phyloP scores from a whole-genome alignment of 2,329 filamentous ascomycete species.

The Pseudogymnoascus sp. region DNA sequence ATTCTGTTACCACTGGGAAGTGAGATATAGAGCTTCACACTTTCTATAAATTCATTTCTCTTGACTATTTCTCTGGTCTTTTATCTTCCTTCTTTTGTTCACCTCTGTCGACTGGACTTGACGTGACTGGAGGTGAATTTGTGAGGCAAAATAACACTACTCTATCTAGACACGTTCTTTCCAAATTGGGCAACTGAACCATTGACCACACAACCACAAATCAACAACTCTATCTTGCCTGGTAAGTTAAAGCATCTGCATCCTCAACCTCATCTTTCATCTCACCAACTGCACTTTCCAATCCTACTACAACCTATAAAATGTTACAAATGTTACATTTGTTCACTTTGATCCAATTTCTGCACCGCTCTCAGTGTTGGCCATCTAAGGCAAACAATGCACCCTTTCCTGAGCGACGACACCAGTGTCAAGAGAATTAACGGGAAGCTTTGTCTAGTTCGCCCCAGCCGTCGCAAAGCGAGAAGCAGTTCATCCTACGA shows the following conservation, averaged over 20 bases:
- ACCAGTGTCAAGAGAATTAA: conserved; percentile 10
- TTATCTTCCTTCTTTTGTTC: neutral
- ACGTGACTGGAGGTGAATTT: neutral
- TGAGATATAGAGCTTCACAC: neutral
- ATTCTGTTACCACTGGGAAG: neutral
- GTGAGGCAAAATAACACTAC: neutral
- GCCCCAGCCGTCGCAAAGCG: neutral
- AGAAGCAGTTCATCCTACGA: neutral
- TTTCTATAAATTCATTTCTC: neutral
- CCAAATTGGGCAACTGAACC: neutral
- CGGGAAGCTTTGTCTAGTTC: conserved; percentile 3
- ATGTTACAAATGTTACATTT: neutral
- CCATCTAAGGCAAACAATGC: conserved; percentile 3
- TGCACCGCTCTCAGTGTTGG: neutral
- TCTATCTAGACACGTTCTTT: neutral
- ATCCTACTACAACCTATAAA: neutral
- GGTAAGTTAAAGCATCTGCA: neutral
- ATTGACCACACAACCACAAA: neutral
- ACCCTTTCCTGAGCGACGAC: neutral
- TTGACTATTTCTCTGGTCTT: neutral
- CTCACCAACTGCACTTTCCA: neutral
- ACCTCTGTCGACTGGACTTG: neutral
- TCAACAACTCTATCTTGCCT: neutral
- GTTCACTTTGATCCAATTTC: neutral
- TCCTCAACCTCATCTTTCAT: neutral